phyloP scores from a whole-genome alignment of 2,329 filamentous ascomycete species.

The Colletotrichum liaoningense region DNA sequence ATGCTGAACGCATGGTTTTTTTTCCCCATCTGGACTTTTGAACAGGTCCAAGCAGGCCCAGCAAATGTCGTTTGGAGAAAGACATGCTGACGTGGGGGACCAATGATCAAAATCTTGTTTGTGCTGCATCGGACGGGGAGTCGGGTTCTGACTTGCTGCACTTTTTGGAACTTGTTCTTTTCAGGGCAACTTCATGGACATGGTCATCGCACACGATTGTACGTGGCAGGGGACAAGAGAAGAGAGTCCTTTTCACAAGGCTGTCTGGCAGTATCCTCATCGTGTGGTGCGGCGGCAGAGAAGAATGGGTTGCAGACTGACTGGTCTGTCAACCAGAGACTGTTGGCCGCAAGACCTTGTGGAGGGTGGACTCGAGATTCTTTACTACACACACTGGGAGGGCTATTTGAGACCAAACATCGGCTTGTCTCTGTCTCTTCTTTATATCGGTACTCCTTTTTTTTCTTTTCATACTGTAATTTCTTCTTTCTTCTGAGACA shows the following conservation, averaged over 20 bases:
- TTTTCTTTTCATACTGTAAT: slow-evolving; percentile 34
- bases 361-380: slow-evolving; percentile 36
- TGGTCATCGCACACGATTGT: slow-evolving; percentile 12
- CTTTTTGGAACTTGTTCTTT: slow-evolving; percentile 33
- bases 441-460: slow-evolving; percentile 35
- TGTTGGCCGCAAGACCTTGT: slow-evolving; percentile 29
- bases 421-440: slow-evolving; percentile 36
- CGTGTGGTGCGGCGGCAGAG: slow-evolving; percentile 2
- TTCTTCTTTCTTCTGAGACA: slow-evolving; percentile 38
- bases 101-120: slow-evolving; percentile 40
- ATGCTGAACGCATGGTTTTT: slow-evolving; percentile 28
- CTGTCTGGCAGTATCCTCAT: neutral
- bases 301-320: slow-evolving; percentile 17
- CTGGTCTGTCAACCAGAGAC: slow-evolving; percentile 15
- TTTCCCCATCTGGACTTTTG: slow-evolving; percentile 20
- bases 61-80: slow-evolving; percentile 23
- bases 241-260: slow-evolving; percentile 10
- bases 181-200: slow-evolving; percentile 32
- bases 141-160: slow-evolving; percentile 49
- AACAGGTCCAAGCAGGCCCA: slow-evolving; percentile 29
- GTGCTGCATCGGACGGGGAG: slow-evolving; percentile 53
- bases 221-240: slow-evolving; percentile 12
- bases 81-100: slow-evolving; percentile 27
- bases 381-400: slow-evolving; percentile 34
- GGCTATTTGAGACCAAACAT: slow-evolving; percentile 35